Evolutionary conservation across 257 asterid species (phyloP), one percentile per base, ranked within the genome.

Genomic region (Solanum paucissectum): DNA sequence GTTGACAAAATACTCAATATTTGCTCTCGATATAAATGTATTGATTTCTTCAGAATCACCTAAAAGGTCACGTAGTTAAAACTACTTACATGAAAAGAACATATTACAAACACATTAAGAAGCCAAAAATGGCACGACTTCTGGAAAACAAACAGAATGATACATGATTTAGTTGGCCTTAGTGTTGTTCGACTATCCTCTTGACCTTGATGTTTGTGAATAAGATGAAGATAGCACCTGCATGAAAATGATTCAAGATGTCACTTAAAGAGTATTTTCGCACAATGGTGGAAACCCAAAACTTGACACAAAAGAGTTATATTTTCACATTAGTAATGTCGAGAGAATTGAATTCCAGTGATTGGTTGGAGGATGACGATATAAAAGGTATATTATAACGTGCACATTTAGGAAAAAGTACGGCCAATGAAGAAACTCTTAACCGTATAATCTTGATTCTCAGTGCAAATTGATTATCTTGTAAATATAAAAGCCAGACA

Each of bases 221-320:
- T 92, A 95, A 88, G 98, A 95, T 34, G 98, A 96, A 64, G 98
- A 95, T 83, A 94, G 86, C 89, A 95, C 98, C 98, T 94, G 95
- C 92, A 88, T 87, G 33, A 40, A 86, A 38, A 46, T 38, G 32
- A 16, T 85, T 83, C 37, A 68, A 86, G 52, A 73, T 44, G 25
- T 77, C 37, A 77, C 7, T 25, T 76, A 1, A 38, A 38, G 83
- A 20, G 36, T 11, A 37, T 76, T 79, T 79, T 79, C 1, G 9
- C 66, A 81, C 18, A 8, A 27, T 25, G 38, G 66, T 44, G 2
- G 38, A 23, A 77, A 40, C 84, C 60, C 36, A 40, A 77, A 77
- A 40, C 4, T 40, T 40, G 49, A 66, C 16, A 66, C 0, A 23
- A 23, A 60, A 12, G 69, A 60, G 69, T 21, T 7, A 9, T 10